Base-by-base conservation (phyloP, 2,329 filamentous ascomycete genomes). In the Cordyceps militaris region DNA sequence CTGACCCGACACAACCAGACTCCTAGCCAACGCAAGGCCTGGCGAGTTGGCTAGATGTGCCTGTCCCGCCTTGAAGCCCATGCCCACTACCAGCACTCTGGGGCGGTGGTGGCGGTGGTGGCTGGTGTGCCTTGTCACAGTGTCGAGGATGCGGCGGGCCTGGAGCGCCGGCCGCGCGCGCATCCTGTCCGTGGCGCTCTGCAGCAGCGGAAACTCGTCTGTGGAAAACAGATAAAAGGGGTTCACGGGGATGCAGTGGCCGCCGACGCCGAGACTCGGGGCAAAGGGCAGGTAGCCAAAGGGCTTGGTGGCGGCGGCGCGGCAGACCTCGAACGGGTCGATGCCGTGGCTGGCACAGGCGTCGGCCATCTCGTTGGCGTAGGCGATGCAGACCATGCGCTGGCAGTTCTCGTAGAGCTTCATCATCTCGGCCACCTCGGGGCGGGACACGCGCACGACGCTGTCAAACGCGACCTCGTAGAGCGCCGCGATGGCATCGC, bases 321-420 rank as follows among this genome's bases (percentile, higher is more conserved):
- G 63, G 52, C 72, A 75, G 16, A 82, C 79, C 63, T 82, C 79
- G 49, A 73, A 78, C 0, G 77, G 73, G 59, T 81, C 73, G 48
- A 82, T 79, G 24, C 64, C 70, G 48, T 76, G 72, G 0, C 66
- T 60, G 8, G 66, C 55, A 56, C 78, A 81, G 7, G 79, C 79
- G 61, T 82, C 77, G 1, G 79, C 78, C 76, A 82, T 81, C 60
- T 82, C 79, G 61, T 82, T 82, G 57, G 74, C 78, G 57, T 78
- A 82, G 0, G 79, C 78, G 34, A 81, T 79, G 63, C 73, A 73
- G 13, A 82, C 69, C 75, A 80, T 81, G 2, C 79, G 72, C 64
- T 82, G 78, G 63, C 80, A 83, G 64, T 82, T 83, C 60, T 82
- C 79, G 63, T 81, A 83, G 13, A 83, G 68, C 67, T 83, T 83